A percentile compares a stretch with the other conserved stretches of the same genome.
Conservation (phyloP, 176 grass and related monocot genomes). For the Triticum timopheevii region DNA sequence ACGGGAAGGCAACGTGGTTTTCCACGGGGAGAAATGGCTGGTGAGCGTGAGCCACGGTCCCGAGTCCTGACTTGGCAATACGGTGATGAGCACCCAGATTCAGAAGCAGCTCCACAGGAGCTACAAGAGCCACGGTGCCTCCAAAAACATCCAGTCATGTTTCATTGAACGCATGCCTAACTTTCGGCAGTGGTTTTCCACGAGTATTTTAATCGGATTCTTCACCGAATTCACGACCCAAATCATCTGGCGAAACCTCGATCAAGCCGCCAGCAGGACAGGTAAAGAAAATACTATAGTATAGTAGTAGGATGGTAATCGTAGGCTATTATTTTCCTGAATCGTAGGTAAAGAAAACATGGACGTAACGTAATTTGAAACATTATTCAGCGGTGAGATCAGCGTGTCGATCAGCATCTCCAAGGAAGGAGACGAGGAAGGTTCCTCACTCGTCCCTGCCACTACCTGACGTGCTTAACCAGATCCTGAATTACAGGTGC, state of each 20-base stretch:
- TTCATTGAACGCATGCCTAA: not conserved
- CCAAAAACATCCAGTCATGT: not conserved
- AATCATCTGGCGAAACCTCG: slow-evolving; percentile 21
- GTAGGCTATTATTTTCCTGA: not conserved
- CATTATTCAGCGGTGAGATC: not conserved
- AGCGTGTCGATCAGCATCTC: not conserved
- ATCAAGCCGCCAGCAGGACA: not conserved
- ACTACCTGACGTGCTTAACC: not conserved
- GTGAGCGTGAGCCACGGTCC: not conserved
- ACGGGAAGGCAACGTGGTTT: not conserved
- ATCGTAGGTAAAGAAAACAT: not conserved
- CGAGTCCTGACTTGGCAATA: not conserved
- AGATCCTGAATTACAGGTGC: not conserved
- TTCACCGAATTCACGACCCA: not conserved
- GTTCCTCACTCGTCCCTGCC: not conserved
- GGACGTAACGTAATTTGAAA: not conserved
- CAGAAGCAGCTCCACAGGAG: not conserved
- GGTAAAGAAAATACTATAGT: not conserved
- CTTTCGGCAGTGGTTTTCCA: not conserved
- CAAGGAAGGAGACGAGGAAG: slow-evolving; percentile 39
- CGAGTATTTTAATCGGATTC: not conserved
- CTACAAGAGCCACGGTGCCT: not conserved
- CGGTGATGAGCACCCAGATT: not conserved
- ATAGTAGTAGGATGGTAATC: not conserved
- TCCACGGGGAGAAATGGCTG: not conserved